Evolutionary conservation across 352 stramenopile genomes (phyloP).

Genomic region (Phytophthora tentaculata): DNA sequence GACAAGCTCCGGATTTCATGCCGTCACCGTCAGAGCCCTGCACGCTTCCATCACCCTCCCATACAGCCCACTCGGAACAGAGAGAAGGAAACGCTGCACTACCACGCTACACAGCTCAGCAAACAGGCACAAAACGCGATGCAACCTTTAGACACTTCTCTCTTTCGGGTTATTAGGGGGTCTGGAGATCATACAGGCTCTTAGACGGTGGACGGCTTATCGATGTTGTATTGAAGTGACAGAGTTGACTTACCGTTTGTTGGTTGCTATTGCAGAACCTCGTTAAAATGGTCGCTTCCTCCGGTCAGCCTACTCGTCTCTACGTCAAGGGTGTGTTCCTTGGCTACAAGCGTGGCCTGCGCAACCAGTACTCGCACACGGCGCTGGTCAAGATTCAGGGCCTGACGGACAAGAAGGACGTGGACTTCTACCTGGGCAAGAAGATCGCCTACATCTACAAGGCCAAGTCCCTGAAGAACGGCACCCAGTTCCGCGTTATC

Average conservation of each 20-base stretch:
- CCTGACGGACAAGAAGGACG: slow-evolving; percentile 98
- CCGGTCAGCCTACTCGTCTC: slow-evolving; percentile 94
- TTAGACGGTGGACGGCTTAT: background rate
- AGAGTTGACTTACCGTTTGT: slow-evolving; percentile 15
- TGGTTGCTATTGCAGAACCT: slow-evolving; percentile 60
- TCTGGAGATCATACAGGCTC: slow-evolving; percentile 8
- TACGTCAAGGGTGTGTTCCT: slow-evolving; percentile 99
- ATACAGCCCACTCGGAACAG: slow-evolving; percentile 5
- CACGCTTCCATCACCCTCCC: background rate
- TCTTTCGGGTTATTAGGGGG: slow-evolving; percentile 4
- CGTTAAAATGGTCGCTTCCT: slow-evolving; percentile 90
- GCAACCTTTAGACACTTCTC: background rate
- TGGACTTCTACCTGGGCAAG: slow-evolving; percentile 99
- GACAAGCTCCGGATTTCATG: slow-evolving; percentile 10
- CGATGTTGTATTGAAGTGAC: slow-evolving; percentile 2
- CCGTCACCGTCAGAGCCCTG: slow-evolving; percentile 5
- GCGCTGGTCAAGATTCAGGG: slow-evolving; percentile 99
- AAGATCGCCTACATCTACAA: slow-evolving; percentile 99
- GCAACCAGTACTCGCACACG: slow-evolving; percentile 98
- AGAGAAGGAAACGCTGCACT: slow-evolving; percentile 3
- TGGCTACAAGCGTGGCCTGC: slow-evolving; percentile 98
- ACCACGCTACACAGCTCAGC: slow-evolving; percentile 20
- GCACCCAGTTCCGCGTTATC: slow-evolving; percentile 98
- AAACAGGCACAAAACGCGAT: background rate
- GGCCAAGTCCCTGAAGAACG: slow-evolving; percentile 94